Evolutionary conservation across 164 flowering plant species (phyloP), one percentile per base, ranked within the genome.

Genomic region (Aristolochia californica): DNA sequence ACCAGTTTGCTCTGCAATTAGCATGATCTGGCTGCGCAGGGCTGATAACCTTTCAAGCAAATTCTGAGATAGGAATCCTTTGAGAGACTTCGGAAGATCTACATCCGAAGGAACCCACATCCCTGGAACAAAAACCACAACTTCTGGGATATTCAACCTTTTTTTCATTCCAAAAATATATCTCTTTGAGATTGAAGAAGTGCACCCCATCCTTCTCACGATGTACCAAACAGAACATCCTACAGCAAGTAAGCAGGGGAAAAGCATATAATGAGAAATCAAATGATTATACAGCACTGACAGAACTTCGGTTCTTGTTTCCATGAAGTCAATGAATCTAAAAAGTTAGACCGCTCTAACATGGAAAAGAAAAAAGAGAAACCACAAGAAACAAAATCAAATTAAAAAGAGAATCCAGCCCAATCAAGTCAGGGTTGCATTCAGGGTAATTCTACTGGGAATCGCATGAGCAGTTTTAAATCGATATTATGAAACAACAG

Each of bases 1-100:
- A 91, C 95, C 88, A 38, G 89, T 83, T 56, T 77, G 79, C 23
- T 81, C 77, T 0, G 95, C 85, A 5, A 91, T 64, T 4, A 83
- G 62, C n/a, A 64, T 66, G 68, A 93, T 82, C 77, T 70, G 95
- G 62, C 70, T 79, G 28, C 97, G 80, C 34, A 84, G 72, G 0
- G 76, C 59, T 2, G 70, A 56, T n/a, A 89, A 62, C 59, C 70
- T 80, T 48, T 75, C 75, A 1, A 71, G 61, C 45, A 87, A 77
- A 67, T 77, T 78, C 43, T 56, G 67, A 0, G 91, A 90, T 26
- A 83, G 40, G 11, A 82, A 24, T 1, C 96, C 94, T 72, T 55
- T 75, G 18, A 87, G 88, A 0, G 74, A 21, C 58, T 74, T 80
- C 27, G 69, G 77, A 50, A 84, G 68, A 67, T 89, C 82, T 48